phyloP scores from a whole-genome alignment of 495 filamentous ascomycete genomes.

The Collariella sp. region DNA sequence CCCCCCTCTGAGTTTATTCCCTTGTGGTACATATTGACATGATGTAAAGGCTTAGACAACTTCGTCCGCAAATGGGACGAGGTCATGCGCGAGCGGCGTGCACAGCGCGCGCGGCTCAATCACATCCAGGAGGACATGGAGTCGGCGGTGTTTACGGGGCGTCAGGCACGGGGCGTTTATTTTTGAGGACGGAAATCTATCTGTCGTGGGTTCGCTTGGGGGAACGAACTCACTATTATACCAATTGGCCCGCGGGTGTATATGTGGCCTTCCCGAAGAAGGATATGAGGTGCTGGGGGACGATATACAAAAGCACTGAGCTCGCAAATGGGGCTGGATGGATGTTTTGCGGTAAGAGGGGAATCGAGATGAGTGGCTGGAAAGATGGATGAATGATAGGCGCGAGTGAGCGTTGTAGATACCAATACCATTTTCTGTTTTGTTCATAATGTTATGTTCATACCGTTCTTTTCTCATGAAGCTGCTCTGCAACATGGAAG shows the following conservation, averaged over 20 bases:
- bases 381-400: too few species aligned
- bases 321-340: too few species aligned
- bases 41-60: slow-evolving; percentile 20
- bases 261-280: too few species aligned
- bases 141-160: slow-evolving; percentile 22
- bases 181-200: neutral
- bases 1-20: neutral
- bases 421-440: too few species aligned
- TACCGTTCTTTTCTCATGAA: too few species aligned
- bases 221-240: neutral
- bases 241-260: neutral
- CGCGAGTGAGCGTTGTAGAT: too few species aligned
- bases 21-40: neutral
- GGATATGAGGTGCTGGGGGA: too few species aligned
- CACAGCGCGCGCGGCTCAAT: slow-evolving; percentile 19
- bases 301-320: too few species aligned
- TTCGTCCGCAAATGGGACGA: slow-evolving; percentile 31
- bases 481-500: too few species aligned
- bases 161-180: slow-evolving; percentile 20
- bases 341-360: too few species aligned
- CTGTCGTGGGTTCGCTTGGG: slow-evolving; percentile 1
- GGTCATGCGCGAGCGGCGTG: slow-evolving; percentile 24
- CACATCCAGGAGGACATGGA: slow-evolving; percentile 29
- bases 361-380: too few species aligned
- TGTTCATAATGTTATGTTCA: too few species aligned